A percentile compares a stretch with the other conserved stretches of the same genome.
phyloP scores from a whole-genome alignment of 306 rosid genomes.

The Prosopis cineraria region DNA sequence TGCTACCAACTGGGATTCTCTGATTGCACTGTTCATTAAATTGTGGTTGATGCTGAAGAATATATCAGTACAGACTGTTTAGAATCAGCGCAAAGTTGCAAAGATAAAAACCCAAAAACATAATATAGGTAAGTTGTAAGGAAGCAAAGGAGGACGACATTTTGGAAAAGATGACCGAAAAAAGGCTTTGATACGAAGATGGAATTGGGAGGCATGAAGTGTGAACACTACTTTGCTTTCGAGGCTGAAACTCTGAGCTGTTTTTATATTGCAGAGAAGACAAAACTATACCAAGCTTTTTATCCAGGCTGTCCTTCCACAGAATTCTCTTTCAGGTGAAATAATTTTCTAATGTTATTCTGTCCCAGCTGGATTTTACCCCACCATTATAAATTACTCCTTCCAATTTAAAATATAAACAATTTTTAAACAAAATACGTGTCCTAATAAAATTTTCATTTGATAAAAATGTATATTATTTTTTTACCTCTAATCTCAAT shows the following conservation, averaged over 20 bases:
- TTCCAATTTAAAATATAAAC: too few species aligned
- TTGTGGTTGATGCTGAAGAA: background rate
- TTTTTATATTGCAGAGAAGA: conserved; percentile 19
- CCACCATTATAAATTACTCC: background rate
- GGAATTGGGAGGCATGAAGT: background rate
- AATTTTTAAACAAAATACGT: too few species aligned
- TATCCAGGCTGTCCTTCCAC: background rate
- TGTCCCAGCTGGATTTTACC: conserved; percentile 12
- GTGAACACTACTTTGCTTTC: conserved; percentile 22
- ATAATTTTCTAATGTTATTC: background rate
- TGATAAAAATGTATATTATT: too few species aligned
- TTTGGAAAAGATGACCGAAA: background rate
- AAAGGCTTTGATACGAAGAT: background rate
- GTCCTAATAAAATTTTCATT: too few species aligned
- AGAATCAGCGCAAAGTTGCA: background rate
- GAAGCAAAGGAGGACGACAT: conserved; percentile 3
- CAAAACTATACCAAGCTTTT: conserved; percentile 19
- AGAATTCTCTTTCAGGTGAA: background rate
- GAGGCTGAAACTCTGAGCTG: conserved; percentile 6
- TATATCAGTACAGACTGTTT: background rate
- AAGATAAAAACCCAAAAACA: background rate
- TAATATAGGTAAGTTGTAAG: background rate
- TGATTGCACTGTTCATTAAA: background rate
- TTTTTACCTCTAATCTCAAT: too few species aligned
- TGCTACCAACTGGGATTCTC: conserved; percentile 1